These are phyloP conservation scores for Neoscytalidium dimidiatum DNA, from an alignment of 2,329 filamentous ascomycete species.

Conservation along the genomic window DNA sequence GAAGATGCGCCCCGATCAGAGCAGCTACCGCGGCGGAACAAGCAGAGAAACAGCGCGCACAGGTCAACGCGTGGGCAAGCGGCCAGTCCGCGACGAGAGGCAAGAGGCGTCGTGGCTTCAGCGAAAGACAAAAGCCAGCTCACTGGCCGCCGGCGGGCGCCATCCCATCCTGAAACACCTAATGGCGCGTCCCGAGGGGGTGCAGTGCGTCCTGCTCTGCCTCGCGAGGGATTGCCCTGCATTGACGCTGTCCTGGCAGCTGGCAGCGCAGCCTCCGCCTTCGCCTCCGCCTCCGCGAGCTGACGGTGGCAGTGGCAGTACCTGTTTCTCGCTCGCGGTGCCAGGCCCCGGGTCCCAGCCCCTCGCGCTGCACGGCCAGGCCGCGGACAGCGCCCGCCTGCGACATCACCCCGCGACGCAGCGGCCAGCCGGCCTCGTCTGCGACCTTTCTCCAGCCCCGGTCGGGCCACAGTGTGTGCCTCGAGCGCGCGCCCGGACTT, in stretches of 20 bases:
- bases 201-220: neutral
- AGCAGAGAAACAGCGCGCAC: conserved; percentile 12
- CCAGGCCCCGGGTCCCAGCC: too few relatives aligned
- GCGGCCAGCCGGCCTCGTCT: neutral
- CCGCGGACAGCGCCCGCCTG: neutral
- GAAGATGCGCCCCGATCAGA: conserved; percentile 12
- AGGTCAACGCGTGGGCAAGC: conserved; percentile 1
- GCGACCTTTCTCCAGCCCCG: conserved; percentile 3
- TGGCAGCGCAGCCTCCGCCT: neutral
- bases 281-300: too few relatives aligned
- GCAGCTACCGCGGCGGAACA: neutral
- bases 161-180: conserved; percentile 4
- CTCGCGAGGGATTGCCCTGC: conserved; percentile 4
- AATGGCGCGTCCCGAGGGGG: conserved; percentile 12
- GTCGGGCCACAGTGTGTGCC: conserved; percentile 5
- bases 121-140: conserved; percentile 10
- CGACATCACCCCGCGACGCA: neutral
- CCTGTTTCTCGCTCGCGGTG: neutral
- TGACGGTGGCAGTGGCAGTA: too few relatives aligned
- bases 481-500: neutral
- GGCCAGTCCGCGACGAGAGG: neutral
- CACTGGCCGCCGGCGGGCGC: conserved; percentile 14
- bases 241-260: neutral
- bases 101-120: conserved; percentile 15
- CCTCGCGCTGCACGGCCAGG: neutral